A percentile compares a stretch with the other conserved stretches of the same genome.
Evolutionary conservation across 2,329 filamentous ascomycete genomes (phyloP).

Genomic region (Fusarium redolens): DNA sequence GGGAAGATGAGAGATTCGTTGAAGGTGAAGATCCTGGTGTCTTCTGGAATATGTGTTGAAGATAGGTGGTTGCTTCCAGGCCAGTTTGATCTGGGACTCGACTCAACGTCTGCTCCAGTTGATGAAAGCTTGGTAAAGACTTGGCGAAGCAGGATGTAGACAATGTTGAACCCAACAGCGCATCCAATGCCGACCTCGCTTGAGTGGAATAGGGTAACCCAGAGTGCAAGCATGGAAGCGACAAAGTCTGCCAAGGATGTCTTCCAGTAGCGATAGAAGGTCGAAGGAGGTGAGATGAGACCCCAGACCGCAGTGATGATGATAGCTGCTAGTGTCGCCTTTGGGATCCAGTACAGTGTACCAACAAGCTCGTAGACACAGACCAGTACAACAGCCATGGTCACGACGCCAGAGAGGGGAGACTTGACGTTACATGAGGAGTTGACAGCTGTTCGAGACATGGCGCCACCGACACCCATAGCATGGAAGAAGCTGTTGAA

Average conservation of each 20-base stretch:
- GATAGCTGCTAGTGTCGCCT: constrained; percentile 72
- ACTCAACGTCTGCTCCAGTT: constrained; percentile 45
- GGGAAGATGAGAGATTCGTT: constrained; percentile 69
- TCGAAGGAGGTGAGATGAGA: constrained; percentile 66
- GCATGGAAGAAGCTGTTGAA: constrained; percentile 73
- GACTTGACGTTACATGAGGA: constrained; percentile 71
- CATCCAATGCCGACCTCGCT: constrained; percentile 69
- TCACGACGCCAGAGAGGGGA: constrained; percentile 70
- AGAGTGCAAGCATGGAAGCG: constrained; percentile 71
- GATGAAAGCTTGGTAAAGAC: constrained; percentile 60
- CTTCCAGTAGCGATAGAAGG: constrained; percentile 73
- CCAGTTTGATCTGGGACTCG: constrained; percentile 43
- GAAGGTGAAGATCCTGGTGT: constrained; percentile 67
- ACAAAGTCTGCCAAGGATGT: constrained; percentile 73
- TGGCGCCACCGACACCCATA: constrained; percentile 73
- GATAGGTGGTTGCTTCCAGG: constrained; percentile 27
- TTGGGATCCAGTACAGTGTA: constrained; percentile 75
- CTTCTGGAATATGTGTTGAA: constrained; percentile 53
- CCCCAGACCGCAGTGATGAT: constrained; percentile 74
- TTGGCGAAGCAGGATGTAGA: constrained; percentile 68
- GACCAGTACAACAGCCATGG: constrained; percentile 69
- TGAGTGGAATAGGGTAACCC: constrained; percentile 71
- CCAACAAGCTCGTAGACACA: constrained; percentile 71
- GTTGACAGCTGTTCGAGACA: constrained; percentile 76
- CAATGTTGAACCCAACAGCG: constrained; percentile 72